phyloP scores from a whole-genome alignment of 2,329 filamentous ascomycete species.

The Dactylellina drechsleri region DNA sequence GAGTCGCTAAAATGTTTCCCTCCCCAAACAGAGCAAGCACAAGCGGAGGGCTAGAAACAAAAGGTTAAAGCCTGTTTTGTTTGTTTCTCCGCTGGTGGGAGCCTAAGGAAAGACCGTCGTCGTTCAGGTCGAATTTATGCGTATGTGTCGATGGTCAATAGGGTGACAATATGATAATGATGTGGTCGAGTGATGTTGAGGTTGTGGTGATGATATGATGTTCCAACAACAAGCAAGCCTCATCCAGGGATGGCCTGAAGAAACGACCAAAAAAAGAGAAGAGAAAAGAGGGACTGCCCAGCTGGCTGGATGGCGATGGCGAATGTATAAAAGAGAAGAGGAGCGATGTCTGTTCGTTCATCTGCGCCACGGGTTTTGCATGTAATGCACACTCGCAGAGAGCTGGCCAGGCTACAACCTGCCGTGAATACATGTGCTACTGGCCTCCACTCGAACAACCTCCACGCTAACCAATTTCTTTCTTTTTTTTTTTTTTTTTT shows the following conservation, averaged over 20 bases:
- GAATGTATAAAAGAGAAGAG: not conserved
- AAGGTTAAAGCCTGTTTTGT: not conserved
- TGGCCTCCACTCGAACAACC: too few species aligned
- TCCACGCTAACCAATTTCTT: too few species aligned
- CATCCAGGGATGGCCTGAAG: not conserved
- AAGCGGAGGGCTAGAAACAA: not conserved
- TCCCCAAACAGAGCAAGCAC: conserved; percentile 16
- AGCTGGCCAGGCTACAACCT: too few species aligned
- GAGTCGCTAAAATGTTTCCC: conserved; percentile 23
- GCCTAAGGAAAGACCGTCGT: not conserved
- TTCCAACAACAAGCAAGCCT: conserved; percentile 11
- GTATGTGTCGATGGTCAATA: conserved; percentile 14
- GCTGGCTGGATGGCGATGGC: not conserved
- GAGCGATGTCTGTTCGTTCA: not conserved
- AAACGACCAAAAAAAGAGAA: conserved; percentile 12
- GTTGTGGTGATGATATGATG: too few species aligned
- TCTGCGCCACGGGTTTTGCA: conserved; percentile 7
- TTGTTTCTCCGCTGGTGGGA: not conserved
- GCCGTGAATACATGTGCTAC: too few species aligned
- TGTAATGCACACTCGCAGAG: not conserved
- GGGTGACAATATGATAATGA: too few species aligned
- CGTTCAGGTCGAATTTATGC: too few species aligned
- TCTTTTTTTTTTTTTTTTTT: conserved; percentile 7
- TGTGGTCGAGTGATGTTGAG: too few species aligned
- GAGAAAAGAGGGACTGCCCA: not conserved